These are phyloP conservation scores for Solanum chilense DNA, from an alignment of 257 asterid genomes.

Conservation along the genomic window DNA sequence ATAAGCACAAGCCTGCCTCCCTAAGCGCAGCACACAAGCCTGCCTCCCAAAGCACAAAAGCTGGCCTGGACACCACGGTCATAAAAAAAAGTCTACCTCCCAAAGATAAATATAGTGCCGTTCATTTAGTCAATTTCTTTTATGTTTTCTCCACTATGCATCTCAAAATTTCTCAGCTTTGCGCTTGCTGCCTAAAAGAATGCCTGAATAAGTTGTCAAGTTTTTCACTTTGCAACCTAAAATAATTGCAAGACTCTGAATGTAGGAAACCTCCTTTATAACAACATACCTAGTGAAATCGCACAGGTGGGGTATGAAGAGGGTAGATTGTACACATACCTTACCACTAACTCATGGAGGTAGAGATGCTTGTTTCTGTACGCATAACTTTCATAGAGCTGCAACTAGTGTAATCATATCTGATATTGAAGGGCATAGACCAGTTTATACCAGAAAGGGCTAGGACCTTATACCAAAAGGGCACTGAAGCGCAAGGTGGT, in stretches of 20 bases:
- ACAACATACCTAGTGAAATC: too few relatives aligned
- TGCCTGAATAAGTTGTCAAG: not conserved
- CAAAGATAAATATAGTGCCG: not conserved
- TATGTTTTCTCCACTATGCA: not conserved
- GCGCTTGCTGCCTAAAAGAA: not conserved
- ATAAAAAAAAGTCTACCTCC: too few relatives aligned
- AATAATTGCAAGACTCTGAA: not conserved
- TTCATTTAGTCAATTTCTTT: not conserved
- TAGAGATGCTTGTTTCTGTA: too few relatives aligned
- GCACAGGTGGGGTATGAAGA: too few relatives aligned
- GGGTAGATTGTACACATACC: too few relatives aligned
- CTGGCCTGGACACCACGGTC: too few relatives aligned
- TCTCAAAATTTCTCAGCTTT: not conserved
- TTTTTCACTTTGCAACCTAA: not conserved
- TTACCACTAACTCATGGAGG: too few relatives aligned
- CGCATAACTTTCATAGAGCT: not conserved
- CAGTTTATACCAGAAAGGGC: not conserved
- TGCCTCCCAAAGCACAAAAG: not conserved
- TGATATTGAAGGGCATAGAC: not conserved
- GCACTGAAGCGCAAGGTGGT: not conserved
- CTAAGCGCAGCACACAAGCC: not conserved
- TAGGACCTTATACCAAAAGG: not conserved
- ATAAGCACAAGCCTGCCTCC: not conserved
- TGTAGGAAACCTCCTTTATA: not conserved
- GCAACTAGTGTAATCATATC: not conserved